These are phyloP conservation scores for Penicillium robsamsonii DNA, from an alignment of 495 filamentous ascomycete species.

Conservation along the genomic window DNA sequence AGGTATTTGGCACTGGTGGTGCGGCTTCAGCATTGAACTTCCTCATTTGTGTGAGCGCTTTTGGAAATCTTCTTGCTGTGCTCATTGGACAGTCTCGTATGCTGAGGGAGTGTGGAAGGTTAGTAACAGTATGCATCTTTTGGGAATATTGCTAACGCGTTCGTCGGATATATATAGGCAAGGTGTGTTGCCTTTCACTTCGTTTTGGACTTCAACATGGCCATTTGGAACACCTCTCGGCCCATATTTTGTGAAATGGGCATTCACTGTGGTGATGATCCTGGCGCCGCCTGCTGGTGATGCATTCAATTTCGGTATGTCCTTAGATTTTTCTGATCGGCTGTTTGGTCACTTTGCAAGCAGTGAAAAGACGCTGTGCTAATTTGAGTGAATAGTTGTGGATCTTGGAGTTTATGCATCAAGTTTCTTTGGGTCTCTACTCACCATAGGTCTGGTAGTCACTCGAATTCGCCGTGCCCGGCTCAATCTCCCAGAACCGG, in stretches of 20 bases:
- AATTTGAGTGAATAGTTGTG: conserved; percentile 38
- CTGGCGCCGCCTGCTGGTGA: conserved; percentile 65
- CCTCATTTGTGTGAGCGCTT: conserved; percentile 60
- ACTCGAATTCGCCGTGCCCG: conserved; percentile 51
- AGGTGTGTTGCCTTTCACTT: conserved; percentile 61
- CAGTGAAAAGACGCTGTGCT: not conserved
- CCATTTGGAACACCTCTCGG: conserved; percentile 63
- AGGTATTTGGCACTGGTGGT: conserved; percentile 54
- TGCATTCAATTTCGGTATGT: conserved; percentile 59
- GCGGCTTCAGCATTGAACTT: conserved; percentile 56
- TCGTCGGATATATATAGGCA: conserved; percentile 40
- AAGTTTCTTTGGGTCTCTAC: conserved; percentile 52
- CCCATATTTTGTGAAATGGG: conserved; percentile 58
- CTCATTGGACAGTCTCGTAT: conserved; percentile 57
- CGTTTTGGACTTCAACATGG: conserved; percentile 61
- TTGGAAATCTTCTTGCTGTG: conserved; percentile 62
- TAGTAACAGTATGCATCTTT: not conserved
- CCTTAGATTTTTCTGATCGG: not conserved
- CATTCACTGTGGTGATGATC: conserved; percentile 61
- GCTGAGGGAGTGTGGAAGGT: conserved; percentile 58
- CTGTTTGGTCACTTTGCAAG: not conserved
- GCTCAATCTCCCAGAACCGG: conserved; percentile 39
- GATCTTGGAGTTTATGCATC: conserved; percentile 54
- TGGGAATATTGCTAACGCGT: not conserved
- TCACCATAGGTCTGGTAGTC: conserved; percentile 53